Base-by-base conservation (phyloP, 257 asterid genomes). In the Prunella vulgaris region DNA sequence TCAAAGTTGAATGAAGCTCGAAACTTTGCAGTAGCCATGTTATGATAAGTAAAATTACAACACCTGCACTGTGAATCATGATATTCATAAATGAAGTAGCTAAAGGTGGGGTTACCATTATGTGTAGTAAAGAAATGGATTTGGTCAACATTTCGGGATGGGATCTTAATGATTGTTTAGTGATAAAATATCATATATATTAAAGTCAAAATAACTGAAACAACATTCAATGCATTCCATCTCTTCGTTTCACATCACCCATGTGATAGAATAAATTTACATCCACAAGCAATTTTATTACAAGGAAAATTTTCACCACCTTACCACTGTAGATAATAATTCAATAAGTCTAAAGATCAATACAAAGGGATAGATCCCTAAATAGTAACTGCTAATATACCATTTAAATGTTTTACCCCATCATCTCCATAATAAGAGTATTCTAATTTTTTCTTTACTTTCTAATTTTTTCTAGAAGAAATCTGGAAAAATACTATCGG, bases 381-480 rank as follows among this genome's bases (percentile, higher is more conserved):
- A n/a, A n/a, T n/a, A n/a, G n/a, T 66, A 74, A 60, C 78, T 38
- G 60, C 65, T 24, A 1, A 60, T 42, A 7, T 60, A 30, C 7
- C 54, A 53, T 37, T 54, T 38, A 15, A 27, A 18, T 42, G 44
- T n/a, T 62, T 75, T 62, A 53, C 30, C 25, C 30, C 37, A 17
- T 42, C 44, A 40, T 30, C 12, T 40, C 25, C 60, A 61, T 69
- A 25, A 52, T 52, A 65, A 48, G 24, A 61, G 22, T 37, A 14
- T 28, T 63, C 54, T 35, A 10, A 54, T 25, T 20, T 30, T 24
- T 30, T 25, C n/a, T 46, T 56, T 64, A 4, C 9, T 27, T 37
- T 24, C 30, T 22, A 30, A 15, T 13, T 10, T 33, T 72, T 63
- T 37, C 70, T 35, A 24, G 22, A 67, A 15, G 67, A 62, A 66